A percentile compares a stretch with the other conserved stretches of the same genome.
Conservation (phyloP, 163 green algal genomes). For the Chlorella variabilis region DNA sequence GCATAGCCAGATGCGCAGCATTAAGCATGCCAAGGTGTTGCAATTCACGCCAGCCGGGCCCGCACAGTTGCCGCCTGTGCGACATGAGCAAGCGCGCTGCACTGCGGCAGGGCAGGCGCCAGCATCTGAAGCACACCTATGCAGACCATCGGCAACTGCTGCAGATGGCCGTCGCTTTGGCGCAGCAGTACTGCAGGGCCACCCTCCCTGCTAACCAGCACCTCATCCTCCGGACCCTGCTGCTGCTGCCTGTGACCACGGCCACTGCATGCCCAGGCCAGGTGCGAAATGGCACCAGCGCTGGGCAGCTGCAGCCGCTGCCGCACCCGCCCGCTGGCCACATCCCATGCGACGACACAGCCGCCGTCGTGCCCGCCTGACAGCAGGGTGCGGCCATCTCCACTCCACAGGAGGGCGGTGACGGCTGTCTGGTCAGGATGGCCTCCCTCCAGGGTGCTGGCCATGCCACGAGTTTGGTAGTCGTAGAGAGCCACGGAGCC, state of each 20-base stretch:
- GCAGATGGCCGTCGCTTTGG: not conserved
- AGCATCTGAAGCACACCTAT: not conserved
- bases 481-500: constrained; percentile 87
- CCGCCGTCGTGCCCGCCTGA: constrained; percentile 59
- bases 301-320: not conserved
- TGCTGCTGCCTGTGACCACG: not conserved
- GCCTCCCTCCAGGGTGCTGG: constrained; percentile 19
- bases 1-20: not conserved
- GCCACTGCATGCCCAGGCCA: constrained; percentile 12
- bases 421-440: not conserved
- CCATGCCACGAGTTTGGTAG: constrained; percentile 81
- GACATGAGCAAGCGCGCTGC: not conserved
- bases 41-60: not conserved
- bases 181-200: constrained; percentile 12
- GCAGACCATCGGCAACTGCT: constrained; percentile 8
- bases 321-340: constrained; percentile 46
- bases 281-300: constrained; percentile 8
- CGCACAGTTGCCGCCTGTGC: no score
- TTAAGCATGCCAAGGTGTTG: no score
- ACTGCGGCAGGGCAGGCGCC: not conserved
- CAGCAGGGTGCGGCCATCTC: constrained; percentile 60
- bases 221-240: not conserved
- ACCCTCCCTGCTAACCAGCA: not conserved
- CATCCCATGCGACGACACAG: constrained; percentile 70
- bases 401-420: not conserved